phyloP scores from a whole-genome alignment of 164 flowering plant species.

The Tetracentron sinense region DNA sequence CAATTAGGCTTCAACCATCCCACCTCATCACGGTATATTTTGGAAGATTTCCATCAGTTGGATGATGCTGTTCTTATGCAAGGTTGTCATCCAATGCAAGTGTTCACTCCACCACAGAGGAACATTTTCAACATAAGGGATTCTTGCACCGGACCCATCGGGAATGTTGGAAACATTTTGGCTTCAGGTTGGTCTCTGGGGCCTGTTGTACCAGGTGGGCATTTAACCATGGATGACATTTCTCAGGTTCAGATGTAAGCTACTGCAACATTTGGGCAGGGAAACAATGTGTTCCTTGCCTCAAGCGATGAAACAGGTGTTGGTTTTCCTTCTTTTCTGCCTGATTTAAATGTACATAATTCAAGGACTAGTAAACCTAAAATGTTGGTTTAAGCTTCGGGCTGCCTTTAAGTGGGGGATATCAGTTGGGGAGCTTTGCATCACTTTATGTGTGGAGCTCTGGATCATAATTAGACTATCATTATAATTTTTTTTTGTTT shows the following conservation, averaged over 20 bases:
- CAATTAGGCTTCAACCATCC: slow-evolving; percentile 14
- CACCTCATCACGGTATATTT: slow-evolving; percentile 13
- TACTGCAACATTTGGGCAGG: slow-evolving; percentile 24
- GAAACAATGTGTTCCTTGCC: slow-evolving; percentile 15
- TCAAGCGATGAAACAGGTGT: slow-evolving; percentile 16
- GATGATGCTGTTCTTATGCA: slow-evolving; percentile 13
- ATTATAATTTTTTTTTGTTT: too few species aligned
- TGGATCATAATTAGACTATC: too few species aligned
- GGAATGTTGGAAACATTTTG: slow-evolving; percentile 23
- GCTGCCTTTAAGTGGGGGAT: slow-evolving; percentile 48
- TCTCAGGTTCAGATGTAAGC: slow-evolving; percentile 20
- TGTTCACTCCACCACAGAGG: slow-evolving; percentile 7
- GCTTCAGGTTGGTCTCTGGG: slow-evolving; percentile 14
- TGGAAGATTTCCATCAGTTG: slow-evolving; percentile 15
- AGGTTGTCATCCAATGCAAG: slow-evolving; percentile 11
- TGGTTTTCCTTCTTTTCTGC: slow-evolving; percentile 12
- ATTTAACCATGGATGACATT: slow-evolving; percentile 14
- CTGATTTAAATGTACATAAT: slow-evolving; percentile 15
- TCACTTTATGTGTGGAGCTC: too few species aligned
- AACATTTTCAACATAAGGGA: slow-evolving; percentile 20
- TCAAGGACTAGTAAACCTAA: slow-evolving; percentile 23
- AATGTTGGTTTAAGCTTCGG: slow-evolving; percentile 49
- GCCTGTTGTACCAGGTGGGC: slow-evolving; percentile 5
- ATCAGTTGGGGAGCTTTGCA: slow-evolving; percentile 28
- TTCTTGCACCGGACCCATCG: slow-evolving; percentile 2